Conservation (phyloP, 1,284 basidiomycete species). For the Caloboletus firmus region DNA sequence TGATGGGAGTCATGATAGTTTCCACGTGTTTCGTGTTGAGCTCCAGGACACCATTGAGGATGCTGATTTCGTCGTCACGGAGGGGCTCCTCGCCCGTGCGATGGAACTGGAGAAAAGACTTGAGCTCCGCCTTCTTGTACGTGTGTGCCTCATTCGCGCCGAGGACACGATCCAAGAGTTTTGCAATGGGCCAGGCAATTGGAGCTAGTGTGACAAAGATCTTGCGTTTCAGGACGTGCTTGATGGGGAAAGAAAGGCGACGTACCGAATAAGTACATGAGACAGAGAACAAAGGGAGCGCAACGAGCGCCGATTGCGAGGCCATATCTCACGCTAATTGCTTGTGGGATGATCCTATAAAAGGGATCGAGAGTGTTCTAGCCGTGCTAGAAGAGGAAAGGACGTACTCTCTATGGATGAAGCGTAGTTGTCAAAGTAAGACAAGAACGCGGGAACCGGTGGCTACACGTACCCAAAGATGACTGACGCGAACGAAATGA, state of each 20-base stretch:
- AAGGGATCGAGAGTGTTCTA: neutral
- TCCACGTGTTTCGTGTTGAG: conserved; percentile 83
- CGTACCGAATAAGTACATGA: conserved; percentile 82
- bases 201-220: conserved; percentile 51
- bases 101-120: conserved; percentile 92
- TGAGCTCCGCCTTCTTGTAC: conserved; percentile 91
- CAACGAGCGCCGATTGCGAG: conserved; percentile 86
- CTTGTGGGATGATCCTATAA: conserved; percentile 84
- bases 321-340: conserved; percentile 86
- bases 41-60: conserved; percentile 85
- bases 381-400: neutral
- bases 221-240: neutral
- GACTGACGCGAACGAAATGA: conserved; percentile 43
- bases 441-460: neutral
- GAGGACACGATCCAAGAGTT: conserved; percentile 78
- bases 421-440: conserved; percentile 1
- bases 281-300: conserved; percentile 72
- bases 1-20: conserved; percentile 86
- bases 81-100: conserved; percentile 84
- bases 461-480: conserved; percentile 70
- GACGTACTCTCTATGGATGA: conserved; percentile 47
- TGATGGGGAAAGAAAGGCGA: neutral
- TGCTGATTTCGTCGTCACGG: conserved; percentile 85
- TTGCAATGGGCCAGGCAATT: conserved; percentile 87
- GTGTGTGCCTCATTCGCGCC: conserved; percentile 73